Evolutionary conservation across 2,329 filamentous ascomycete genomes (phyloP), one percentile per base, ranked within the genome.

Genomic region (Calonectria pseudoreteaudii): DNA sequence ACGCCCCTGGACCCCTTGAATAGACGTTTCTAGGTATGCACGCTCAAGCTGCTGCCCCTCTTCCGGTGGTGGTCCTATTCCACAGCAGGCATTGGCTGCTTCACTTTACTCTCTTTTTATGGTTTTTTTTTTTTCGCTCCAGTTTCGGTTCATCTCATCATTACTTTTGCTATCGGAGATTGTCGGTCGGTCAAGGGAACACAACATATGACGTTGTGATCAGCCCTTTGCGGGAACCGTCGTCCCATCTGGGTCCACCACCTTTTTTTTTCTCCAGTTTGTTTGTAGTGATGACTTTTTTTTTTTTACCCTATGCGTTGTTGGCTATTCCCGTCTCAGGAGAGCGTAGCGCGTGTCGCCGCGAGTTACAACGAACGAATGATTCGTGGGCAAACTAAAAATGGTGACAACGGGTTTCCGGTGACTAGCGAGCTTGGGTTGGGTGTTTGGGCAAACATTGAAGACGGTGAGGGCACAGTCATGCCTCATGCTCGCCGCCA

Each of bases 281-380:
- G 13, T 52, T 38, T 20, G 16, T 66, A 16, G 34, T 16, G 26
- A 47, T 47, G 44, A 41, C 38, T 49, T 49, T 62, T 23, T 60
- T 16, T 14, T 18, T n/a, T n/a, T n/a, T n/a, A n/a, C n/a, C n/a
- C 41, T 23, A 47, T 41, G 30, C 36, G 41, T n/a, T 44, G 10
- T 36, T 30, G 7, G 16, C 14, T 20, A 30, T 36, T 30, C 16
- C 28, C 31, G 58, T 70, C 68, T 70, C 68, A 70, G 49, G 58
- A 28, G n/a, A 66, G 20, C 30, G 49, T 70, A 70, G 68, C 68
- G 68, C 18, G 68, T 70, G 28, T 66, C 58, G 68, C 34, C 26
- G 68, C 44, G 58, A 66, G 44, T 18, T 66, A 28, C 58, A 49
- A 67, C 31, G 38, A 71, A 36, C 69, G 62, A 71, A 66, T 71